These are phyloP conservation scores for Alternaria atra DNA, from an alignment of 2,329 filamentous ascomycete species.

Conservation along the genomic window DNA sequence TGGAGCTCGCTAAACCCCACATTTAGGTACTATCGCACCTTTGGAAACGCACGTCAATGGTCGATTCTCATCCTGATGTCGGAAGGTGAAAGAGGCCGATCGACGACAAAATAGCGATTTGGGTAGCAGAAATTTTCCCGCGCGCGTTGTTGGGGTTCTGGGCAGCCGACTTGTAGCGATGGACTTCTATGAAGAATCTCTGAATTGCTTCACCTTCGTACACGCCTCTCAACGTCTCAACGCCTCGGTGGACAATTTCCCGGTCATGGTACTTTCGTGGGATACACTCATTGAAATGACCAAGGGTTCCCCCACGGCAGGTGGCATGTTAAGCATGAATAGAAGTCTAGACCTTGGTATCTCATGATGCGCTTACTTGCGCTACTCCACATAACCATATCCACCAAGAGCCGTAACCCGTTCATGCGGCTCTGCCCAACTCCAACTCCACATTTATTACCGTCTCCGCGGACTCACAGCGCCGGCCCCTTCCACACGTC, in stretches of 20 bases:
- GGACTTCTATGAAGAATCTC: neutral
- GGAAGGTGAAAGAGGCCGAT: conserved; percentile 19
- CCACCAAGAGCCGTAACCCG: conserved; percentile 10
- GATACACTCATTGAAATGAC: conserved; percentile 4
- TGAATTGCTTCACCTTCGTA: neutral
- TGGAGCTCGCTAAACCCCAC: conserved; percentile 40
- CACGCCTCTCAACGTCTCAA: neutral
- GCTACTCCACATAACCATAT: conserved; percentile 27
- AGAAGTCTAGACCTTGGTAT: conserved; percentile 22
- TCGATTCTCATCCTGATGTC: conserved; percentile 20
- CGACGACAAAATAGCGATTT: conserved; percentile 10
- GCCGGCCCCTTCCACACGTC: conserved; percentile 71
- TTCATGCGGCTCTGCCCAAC: conserved; percentile 23
- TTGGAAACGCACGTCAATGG: conserved; percentile 22
- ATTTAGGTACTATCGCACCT: conserved; percentile 25
- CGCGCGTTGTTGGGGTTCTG: conserved; percentile 10
- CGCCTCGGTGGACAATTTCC: neutral
- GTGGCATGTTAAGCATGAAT: conserved; percentile 9
- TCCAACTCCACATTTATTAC: conserved; percentile 17
- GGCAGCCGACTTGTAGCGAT: neutral
- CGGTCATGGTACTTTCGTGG: neutral
- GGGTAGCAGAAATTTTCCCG: conserved; percentile 23
- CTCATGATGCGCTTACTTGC: conserved; percentile 23
- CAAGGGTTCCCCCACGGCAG: neutral
- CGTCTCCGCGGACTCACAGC: conserved; percentile 27